phyloP scores from a whole-genome alignment of 192 early-diverging fungal genomes.

The Chytriomyces confervae region DNA sequence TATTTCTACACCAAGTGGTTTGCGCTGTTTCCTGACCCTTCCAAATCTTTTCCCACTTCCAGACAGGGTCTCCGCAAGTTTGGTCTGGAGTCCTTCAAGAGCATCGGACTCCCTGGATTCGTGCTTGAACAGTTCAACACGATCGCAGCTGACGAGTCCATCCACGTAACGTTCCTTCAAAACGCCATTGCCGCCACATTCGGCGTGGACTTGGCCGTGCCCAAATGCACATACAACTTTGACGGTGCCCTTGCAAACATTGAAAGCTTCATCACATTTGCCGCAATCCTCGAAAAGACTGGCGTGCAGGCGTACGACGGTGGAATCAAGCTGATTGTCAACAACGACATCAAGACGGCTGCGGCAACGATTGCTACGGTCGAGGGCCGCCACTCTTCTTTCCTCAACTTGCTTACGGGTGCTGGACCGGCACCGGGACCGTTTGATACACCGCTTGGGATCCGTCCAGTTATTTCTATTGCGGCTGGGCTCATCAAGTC shows the following conservation, averaged over 20 bases:
- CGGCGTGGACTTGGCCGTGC: constrained; percentile 36
- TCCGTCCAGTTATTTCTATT: constrained; percentile 51
- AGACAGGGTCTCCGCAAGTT: constrained; percentile 42
- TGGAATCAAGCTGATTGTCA: constrained; percentile 44
- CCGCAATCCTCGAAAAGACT: constrained; percentile 53
- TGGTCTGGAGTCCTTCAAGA: constrained; percentile 31
- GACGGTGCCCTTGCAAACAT: constrained; percentile 41
- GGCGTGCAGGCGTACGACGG: constrained; percentile 62
- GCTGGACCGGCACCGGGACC: constrained; percentile 38
- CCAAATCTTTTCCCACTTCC: not conserved
- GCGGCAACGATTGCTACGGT: constrained; percentile 58
- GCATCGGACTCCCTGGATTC: constrained; percentile 36
- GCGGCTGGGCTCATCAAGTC: constrained; percentile 53
- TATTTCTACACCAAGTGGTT: no score
- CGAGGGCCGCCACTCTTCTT: constrained; percentile 59
- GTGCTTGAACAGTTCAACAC: constrained; percentile 37
- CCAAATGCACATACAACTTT: constrained; percentile 50
- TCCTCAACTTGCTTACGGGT: constrained; percentile 50
- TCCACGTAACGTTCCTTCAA: constrained; percentile 41
- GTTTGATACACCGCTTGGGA: constrained; percentile 57
- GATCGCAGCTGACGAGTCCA: constrained; percentile 43
- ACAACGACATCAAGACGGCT: constrained; percentile 51
- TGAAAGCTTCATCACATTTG: constrained; percentile 49
- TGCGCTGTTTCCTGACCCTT: not conserved
- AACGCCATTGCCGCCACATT: constrained; percentile 41